Evolutionary conservation across 2,329 filamentous ascomycete species (phyloP).

Genomic region (Aspergillus eucalypticola): DNA sequence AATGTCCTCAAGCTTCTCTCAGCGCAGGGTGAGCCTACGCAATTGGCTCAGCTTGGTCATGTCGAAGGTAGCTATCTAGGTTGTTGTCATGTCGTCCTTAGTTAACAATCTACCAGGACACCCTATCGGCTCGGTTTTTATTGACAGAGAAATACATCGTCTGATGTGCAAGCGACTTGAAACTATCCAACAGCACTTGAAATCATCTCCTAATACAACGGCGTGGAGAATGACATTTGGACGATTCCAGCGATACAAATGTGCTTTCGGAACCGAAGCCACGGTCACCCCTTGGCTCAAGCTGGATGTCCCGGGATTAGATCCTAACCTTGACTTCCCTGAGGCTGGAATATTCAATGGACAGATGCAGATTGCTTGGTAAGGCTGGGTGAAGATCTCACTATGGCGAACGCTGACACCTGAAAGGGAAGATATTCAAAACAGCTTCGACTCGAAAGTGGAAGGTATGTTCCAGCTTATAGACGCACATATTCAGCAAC

Average conservation of each 20-base stretch:
- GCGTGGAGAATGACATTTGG: constrained; percentile 35
- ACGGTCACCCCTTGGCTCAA: constrained; percentile 27
- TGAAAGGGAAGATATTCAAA: constrained; percentile 21
- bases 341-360: constrained; percentile 30
- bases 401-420: no score
- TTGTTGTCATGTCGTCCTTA: background rate
- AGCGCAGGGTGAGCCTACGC: constrained; percentile 23
- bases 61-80: constrained; percentile 22
- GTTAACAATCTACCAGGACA: constrained; percentile 19
- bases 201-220: constrained; percentile 17
- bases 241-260: constrained; percentile 36
- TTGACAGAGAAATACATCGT: constrained; percentile 33
- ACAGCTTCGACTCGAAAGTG: constrained; percentile 26
- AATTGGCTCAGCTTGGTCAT: constrained; percentile 28
- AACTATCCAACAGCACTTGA: constrained; percentile 22
- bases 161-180: constrained; percentile 25
- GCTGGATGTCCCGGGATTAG: constrained; percentile 31
- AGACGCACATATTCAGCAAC: constrained; percentile 26
- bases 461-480: constrained; percentile 33
- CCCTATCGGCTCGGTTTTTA: constrained; percentile 41
- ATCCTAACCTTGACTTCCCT: constrained; percentile 21
- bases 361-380: constrained; percentile 35
- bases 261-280: constrained; percentile 32
- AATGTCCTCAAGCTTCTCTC: constrained; percentile 32
- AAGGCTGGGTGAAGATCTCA: no score